phyloP scores from a whole-genome alignment of 2,329 filamentous ascomycete genomes.

The Colletotrichum musae region DNA sequence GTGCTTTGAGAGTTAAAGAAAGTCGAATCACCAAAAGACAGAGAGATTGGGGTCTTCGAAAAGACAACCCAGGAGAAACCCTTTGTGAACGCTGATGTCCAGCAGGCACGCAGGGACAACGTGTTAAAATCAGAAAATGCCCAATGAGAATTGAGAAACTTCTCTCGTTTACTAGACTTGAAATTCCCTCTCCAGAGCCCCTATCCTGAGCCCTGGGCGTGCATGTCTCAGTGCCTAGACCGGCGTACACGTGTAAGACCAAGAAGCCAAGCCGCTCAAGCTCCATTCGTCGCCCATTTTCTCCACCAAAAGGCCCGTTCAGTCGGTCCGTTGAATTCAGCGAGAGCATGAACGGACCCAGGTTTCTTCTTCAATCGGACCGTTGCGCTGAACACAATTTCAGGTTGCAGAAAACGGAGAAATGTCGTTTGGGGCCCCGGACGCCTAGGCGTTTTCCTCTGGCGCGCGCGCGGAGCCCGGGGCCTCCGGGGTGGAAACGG shows the following conservation, averaged over 20 bases:
- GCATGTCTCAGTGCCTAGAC: neutral
- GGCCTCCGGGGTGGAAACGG: constrained; percentile 22
- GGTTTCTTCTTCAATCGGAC: constrained; percentile 25
- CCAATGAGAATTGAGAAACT: too few relatives aligned
- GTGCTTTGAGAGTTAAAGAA: too few relatives aligned
- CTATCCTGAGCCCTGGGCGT: too few relatives aligned
- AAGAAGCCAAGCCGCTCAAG: constrained; percentile 32
- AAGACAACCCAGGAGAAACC: too few relatives aligned
- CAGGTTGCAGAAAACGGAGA: constrained; percentile 18
- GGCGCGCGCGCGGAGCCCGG: constrained; percentile 20
- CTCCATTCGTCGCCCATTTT: constrained; percentile 23
- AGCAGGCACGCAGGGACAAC: too few relatives aligned
- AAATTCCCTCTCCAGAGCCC: too few relatives aligned
- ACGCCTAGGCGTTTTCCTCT: constrained; percentile 2
- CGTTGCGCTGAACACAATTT: constrained; percentile 19
- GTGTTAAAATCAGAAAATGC: too few relatives aligned
- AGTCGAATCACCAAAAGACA: too few relatives aligned
- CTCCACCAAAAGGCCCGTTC: constrained; percentile 27
- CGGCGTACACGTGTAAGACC: neutral
- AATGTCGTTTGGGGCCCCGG: constrained; percentile 27
- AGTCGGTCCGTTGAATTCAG: constrained; percentile 39
- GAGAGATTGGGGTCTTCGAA: too few relatives aligned
- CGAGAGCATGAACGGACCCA: constrained; percentile 16
- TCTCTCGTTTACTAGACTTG: too few relatives aligned
- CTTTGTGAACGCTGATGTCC: too few relatives aligned